phyloP scores from a whole-genome alignment of 1,139 yeast species.

The Lodderomyces theae region DNA sequence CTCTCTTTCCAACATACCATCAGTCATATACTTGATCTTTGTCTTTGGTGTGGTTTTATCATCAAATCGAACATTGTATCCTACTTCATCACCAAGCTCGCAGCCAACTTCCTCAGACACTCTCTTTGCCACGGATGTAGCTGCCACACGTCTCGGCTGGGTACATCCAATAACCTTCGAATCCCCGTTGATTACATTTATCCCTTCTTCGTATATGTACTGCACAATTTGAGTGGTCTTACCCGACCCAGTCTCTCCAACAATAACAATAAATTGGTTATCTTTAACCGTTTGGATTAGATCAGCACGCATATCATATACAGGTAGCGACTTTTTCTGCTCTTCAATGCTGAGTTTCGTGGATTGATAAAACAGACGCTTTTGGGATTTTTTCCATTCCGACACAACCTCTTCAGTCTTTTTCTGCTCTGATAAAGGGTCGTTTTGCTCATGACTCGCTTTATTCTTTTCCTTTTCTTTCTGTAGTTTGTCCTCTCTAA shows the following conservation, averaged over 20 bases:
- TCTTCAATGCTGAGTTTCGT: slow-evolving; percentile 49
- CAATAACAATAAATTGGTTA: slow-evolving; percentile 45
- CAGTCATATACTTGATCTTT: slow-evolving; percentile 75
- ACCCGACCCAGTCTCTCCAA: slow-evolving; percentile 51
- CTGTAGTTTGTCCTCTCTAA: slow-evolving; percentile 56
- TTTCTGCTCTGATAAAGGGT: slow-evolving; percentile 33
- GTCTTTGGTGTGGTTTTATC: slow-evolving; percentile 61
- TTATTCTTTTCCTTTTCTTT: slow-evolving; percentile 52
- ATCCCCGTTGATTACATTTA: slow-evolving; percentile 18
- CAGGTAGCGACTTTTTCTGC: slow-evolving; percentile 73
- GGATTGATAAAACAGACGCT: slow-evolving; percentile 51
- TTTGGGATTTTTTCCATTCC: slow-evolving; percentile 20
- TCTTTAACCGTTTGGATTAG: slow-evolving; percentile 54
- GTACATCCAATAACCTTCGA: slow-evolving; percentile 67
- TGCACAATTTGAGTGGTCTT: slow-evolving; percentile 44
- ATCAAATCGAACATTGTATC: slow-evolving; percentile 85
- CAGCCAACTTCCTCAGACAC: slow-evolving; percentile 82
- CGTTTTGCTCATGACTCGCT: slow-evolving; percentile 35
- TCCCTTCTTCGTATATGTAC: slow-evolving; percentile 39
- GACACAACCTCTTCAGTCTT: slow-evolving; percentile 8
- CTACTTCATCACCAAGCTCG: slow-evolving; percentile 72
- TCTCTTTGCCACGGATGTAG: slow-evolving; percentile 87
- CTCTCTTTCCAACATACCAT: slow-evolving; percentile 89
- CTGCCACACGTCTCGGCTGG: slow-evolving; percentile 95
- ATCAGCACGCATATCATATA: slow-evolving; percentile 57